Percentiles rank a stretch among this genome's conserved stretches.
These are phyloP conservation scores for Ceratorhiza oryzae-sativae DNA, from an alignment of 1,284 basidiomycete species.

Conservation along the genomic window DNA sequence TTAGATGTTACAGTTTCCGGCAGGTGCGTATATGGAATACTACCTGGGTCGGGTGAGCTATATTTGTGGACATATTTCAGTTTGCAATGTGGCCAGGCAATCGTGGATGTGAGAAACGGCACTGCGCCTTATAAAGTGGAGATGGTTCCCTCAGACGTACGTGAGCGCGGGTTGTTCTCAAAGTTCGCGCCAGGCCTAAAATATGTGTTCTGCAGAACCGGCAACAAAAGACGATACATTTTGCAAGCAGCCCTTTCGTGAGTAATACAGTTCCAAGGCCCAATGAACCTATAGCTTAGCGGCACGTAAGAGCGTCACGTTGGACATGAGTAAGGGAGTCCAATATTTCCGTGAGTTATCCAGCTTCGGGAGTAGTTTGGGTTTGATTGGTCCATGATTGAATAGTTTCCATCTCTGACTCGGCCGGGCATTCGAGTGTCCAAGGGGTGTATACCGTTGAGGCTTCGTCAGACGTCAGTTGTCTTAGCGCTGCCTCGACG, in stretches of 20 bases:
- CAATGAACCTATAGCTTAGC: not conserved
- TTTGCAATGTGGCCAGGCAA: conserved; percentile 9
- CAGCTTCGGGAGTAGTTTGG: not conserved
- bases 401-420: conserved; percentile 21
- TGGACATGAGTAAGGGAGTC: conserved; percentile 23
- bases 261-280: not conserved
- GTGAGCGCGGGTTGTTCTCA: not conserved
- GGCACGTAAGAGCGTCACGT: not conserved
- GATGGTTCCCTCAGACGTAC: conserved; percentile 14
- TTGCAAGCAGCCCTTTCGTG: conserved; percentile 24
- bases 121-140: conserved; percentile 17
- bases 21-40: conserved; percentile 8
- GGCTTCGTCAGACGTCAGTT: conserved; percentile 15
- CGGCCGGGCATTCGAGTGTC: conserved; percentile 17
- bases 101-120: conserved; percentile 9
- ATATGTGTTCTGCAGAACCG: not conserved
- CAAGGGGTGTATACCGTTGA: conserved; percentile 1
- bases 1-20: conserved; percentile 6
- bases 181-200: not conserved
- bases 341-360: conserved; percentile 16
- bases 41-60: not conserved
- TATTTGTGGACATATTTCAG: not conserved
- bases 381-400: not conserved
- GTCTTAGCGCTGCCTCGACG: conserved; percentile 17
- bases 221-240: conserved; percentile 31